Conservation (phyloP, 768 basidiomycete species). For the Gelatoporia subvermispora region DNA sequence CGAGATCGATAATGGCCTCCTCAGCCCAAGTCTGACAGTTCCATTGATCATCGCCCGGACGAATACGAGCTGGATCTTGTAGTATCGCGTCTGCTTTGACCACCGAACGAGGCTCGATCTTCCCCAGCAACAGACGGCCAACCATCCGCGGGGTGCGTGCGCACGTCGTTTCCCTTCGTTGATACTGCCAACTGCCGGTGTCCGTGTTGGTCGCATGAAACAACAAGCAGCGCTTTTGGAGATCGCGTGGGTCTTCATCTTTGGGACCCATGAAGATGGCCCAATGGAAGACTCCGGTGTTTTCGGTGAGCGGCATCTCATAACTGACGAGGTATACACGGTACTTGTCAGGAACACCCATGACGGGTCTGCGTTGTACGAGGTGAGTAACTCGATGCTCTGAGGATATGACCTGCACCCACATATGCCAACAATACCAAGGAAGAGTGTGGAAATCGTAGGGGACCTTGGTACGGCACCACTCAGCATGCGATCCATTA, state of each 20-base stretch:
- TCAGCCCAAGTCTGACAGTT: constrained; percentile 11
- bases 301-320: constrained; percentile 1
- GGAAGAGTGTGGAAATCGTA: too few relatives aligned
- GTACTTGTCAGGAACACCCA: constrained; percentile 7
- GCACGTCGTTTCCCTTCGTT: constrained; percentile 8
- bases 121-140: constrained; percentile 9
- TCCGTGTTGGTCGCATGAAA: constrained; percentile 12
- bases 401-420: too few relatives aligned
- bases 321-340: constrained; percentile 12
- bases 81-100: not conserved
- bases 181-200: constrained; percentile 7
- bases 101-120: constrained; percentile 1
- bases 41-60: constrained; percentile 3
- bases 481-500: too few relatives aligned
- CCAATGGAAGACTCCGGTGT: constrained; percentile 4
- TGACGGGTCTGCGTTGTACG: not conserved
- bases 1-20: constrained; percentile 7
- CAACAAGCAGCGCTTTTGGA: constrained; percentile 3
- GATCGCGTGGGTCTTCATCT: constrained; percentile 4
- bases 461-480: too few relatives aligned
- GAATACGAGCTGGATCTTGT: constrained; percentile 1
- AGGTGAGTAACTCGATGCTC: too few relatives aligned
- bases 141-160: constrained; percentile 12
- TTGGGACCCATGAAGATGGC: constrained; percentile 7
- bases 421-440: too few relatives aligned